Evolutionary conservation across 2,329 filamentous ascomycete species (phyloP).

Genomic region (Salinomyces thailandicus): DNA sequence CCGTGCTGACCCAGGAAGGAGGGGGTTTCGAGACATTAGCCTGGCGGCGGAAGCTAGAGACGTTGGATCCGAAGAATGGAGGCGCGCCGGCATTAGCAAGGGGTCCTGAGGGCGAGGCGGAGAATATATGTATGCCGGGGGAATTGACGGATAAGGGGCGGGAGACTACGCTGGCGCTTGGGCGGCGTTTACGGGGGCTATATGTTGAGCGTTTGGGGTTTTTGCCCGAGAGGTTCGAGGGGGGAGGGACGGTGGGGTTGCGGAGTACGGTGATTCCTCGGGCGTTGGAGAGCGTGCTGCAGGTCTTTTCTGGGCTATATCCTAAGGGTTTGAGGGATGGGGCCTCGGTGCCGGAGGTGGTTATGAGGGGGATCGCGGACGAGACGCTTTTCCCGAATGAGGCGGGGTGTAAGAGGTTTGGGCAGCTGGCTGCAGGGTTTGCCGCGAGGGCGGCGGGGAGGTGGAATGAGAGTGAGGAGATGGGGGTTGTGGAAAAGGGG

Average conservation of each 20-base stretch:
- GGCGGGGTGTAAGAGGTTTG: slow-evolving; percentile 38
- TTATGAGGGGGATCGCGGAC: slow-evolving; percentile 35
- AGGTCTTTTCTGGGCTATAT: slow-evolving; percentile 41
- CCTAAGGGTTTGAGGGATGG: slow-evolving; percentile 32
- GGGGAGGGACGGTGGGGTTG: slow-evolving; percentile 29
- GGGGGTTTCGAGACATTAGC: slow-evolving; percentile 49
- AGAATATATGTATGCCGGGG: slow-evolving; percentile 63
- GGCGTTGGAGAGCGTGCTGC: slow-evolving; percentile 41
- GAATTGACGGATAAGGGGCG: slow-evolving; percentile 42
- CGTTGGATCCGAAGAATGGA: slow-evolving; percentile 51
- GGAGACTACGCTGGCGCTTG: slow-evolving; percentile 39
- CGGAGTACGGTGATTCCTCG: slow-evolving; percentile 40
- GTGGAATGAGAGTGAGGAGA: slow-evolving; percentile 56
- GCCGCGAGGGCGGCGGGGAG: slow-evolving; percentile 37
- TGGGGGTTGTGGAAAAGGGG: slow-evolving; percentile 68
- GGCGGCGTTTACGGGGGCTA: slow-evolving; percentile 37
- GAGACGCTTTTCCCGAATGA: slow-evolving; percentile 44
- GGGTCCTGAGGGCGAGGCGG: slow-evolving; percentile 59
- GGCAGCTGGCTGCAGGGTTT: slow-evolving; percentile 37
- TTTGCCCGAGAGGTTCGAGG: slow-evolving; percentile 35
- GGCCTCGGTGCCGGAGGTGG: slow-evolving; percentile 35
- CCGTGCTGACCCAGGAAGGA: slow-evolving; percentile 46
- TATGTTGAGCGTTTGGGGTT: slow-evolving; percentile 42
- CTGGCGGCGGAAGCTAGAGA: slow-evolving; percentile 67
- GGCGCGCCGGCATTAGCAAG: slow-evolving; percentile 52